phyloP scores from a whole-genome alignment of 495 filamentous ascomycete species.

The Penicillium atrosanguineum region DNA sequence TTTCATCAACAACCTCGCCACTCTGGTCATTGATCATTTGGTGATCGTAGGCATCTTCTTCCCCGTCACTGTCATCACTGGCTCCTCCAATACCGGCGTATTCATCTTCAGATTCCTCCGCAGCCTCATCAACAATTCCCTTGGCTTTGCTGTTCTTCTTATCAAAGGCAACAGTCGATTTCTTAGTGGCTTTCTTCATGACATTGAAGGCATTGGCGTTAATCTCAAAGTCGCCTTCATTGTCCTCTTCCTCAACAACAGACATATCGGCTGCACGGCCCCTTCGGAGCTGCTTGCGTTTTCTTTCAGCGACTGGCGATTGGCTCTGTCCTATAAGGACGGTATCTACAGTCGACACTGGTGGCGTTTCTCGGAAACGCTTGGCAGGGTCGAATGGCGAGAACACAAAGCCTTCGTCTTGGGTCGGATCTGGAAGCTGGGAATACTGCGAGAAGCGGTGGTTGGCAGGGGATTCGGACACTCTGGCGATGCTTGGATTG shows the following conservation, averaged over 20 bases:
- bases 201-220: constrained; percentile 63
- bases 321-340: constrained; percentile 54
- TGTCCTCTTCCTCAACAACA: constrained; percentile 41
- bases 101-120: constrained; percentile 97
- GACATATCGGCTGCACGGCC: constrained; percentile 33
- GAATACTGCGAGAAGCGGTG: constrained; percentile 56
- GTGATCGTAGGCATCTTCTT: constrained; percentile 66
- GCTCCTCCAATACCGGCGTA: constrained; percentile 92
- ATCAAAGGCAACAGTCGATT: constrained; percentile 58
- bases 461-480: constrained; percentile 43
- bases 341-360: constrained; percentile 66
- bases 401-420: constrained; percentile 74
- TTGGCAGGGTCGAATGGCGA: constrained; percentile 55
- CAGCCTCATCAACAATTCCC: constrained; percentile 86
- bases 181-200: constrained; percentile 70
- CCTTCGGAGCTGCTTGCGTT: constrained; percentile 57
- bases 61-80: constrained; percentile 79
- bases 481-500: constrained; percentile 31
- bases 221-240: constrained; percentile 39
- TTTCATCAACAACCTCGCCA: constrained; percentile 70
- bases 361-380: constrained; percentile 60
- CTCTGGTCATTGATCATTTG: constrained; percentile 90
- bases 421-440: constrained; percentile 72
- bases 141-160: constrained; percentile 87
- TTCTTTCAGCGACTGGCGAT: constrained; percentile 60